Percentiles rank a stretch among this genome's conserved stretches.
Conservation (phyloP, 345 rosid genomes). For the Lepidium didymum region DNA sequence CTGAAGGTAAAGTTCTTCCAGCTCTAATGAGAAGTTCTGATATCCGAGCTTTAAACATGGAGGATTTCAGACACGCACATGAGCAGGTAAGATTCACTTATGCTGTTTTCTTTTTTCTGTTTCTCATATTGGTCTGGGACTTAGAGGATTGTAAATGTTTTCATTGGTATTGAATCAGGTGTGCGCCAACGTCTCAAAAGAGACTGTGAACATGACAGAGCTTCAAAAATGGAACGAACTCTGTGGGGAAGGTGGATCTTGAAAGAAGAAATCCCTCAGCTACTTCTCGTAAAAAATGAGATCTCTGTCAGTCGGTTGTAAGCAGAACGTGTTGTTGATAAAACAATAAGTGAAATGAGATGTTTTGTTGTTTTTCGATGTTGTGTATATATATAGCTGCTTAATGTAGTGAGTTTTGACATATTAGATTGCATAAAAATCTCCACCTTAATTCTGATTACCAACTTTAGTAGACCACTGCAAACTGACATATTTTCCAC, state of each 20-base stretch:
- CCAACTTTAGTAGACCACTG: not conserved
- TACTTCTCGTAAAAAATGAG: conserved; percentile 49
- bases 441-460: not conserved
- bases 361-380: not conserved
- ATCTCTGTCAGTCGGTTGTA: not conserved
- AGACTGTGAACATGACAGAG: conserved; percentile 75
- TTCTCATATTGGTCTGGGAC: not conserved
- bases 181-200: conserved; percentile 81
- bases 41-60: conserved; percentile 67
- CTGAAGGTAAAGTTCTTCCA: conserved; percentile 70
- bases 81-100: conserved; percentile 48
- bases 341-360: not conserved
- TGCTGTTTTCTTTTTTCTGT: not conserved
- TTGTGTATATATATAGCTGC: not conserved
- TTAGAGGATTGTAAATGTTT: not conserved
- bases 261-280: conserved; percentile 72
- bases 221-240: conserved; percentile 83
- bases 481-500: not conserved
- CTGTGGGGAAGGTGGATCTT: conserved; percentile 86
- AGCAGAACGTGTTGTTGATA: not conserved
- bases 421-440: not conserved
- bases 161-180: conserved; percentile 39
- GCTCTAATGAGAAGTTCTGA: conserved; percentile 62
- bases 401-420: not conserved
- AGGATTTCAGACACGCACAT: conserved; percentile 74